These are phyloP conservation scores for Fusarium armeniacum DNA, from an alignment of 2,329 filamentous ascomycete species.

Conservation along the genomic window DNA sequence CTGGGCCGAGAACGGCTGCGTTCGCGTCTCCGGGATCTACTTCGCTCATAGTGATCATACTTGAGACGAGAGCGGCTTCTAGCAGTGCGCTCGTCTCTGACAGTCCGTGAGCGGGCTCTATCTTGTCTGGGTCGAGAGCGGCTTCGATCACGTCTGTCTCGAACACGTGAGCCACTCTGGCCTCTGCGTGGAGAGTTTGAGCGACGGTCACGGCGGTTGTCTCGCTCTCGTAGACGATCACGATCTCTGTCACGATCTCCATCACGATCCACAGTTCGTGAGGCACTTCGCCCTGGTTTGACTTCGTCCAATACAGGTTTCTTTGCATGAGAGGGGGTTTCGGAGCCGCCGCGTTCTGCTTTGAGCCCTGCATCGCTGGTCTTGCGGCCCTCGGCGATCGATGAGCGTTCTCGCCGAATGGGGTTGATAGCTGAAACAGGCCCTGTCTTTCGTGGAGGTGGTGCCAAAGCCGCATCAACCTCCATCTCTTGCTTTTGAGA, in stretches of 20 bases:
- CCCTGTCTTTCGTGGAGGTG: slow-evolving; percentile 66
- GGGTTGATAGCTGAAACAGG: slow-evolving; percentile 72
- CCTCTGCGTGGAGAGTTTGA: slow-evolving; percentile 58
- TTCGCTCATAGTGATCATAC: slow-evolving; percentile 54
- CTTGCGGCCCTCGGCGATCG: slow-evolving; percentile 60
- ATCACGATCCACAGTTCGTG: slow-evolving; percentile 48
- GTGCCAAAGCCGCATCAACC: slow-evolving; percentile 68
- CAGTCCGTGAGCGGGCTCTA: slow-evolving; percentile 58
- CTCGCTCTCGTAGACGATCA: slow-evolving; percentile 50
- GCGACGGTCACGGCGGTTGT: slow-evolving; percentile 54
- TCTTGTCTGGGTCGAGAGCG: slow-evolving; percentile 56
- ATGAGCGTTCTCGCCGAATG: slow-evolving; percentile 63
- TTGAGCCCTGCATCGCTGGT: slow-evolving; percentile 52
- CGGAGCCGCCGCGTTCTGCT: slow-evolving; percentile 54
- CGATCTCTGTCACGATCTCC: slow-evolving; percentile 49
- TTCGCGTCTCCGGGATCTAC: slow-evolving; percentile 54
- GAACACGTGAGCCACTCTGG: slow-evolving; percentile 52
- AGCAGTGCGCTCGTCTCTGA: slow-evolving; percentile 52
- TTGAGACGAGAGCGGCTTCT: slow-evolving; percentile 55
- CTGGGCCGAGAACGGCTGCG: slow-evolving; percentile 57
- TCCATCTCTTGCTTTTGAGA: slow-evolving; percentile 67
- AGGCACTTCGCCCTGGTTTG: slow-evolving; percentile 53
- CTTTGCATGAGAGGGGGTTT: slow-evolving; percentile 51
- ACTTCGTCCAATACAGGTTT: slow-evolving; percentile 49
- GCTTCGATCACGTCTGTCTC: slow-evolving; percentile 56